A percentile compares a stretch with the other conserved stretches of the same genome.
phyloP scores from a whole-genome alignment of 1,139 yeast species.

The Taphrina deformans region DNA sequence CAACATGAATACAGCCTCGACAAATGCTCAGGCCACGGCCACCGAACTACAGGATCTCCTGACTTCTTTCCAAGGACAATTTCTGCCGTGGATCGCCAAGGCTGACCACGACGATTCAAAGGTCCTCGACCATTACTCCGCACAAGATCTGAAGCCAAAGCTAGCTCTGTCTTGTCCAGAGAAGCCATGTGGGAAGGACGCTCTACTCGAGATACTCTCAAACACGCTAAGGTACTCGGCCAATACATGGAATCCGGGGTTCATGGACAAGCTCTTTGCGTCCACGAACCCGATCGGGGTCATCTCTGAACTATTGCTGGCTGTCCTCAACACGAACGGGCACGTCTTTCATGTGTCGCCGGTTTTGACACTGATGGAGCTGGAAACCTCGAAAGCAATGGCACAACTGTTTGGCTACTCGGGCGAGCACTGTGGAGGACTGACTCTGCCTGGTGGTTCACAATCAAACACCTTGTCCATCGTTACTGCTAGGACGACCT shows the following conservation, averaged over 20 bases:
- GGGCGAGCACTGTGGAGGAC: slow-evolving; percentile 66
- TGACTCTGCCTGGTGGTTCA: slow-evolving; percentile 85
- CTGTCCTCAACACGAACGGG: slow-evolving; percentile 75
- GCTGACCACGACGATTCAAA: slow-evolving; percentile 17
- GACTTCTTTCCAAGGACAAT: slow-evolving; percentile 10
- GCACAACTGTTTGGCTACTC: slow-evolving; percentile 65
- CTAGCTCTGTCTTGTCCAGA: slow-evolving; percentile 34
- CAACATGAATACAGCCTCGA: slow-evolving; percentile 22
- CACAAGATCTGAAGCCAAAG: slow-evolving; percentile 11
- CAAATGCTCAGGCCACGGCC: slow-evolving; percentile 4
- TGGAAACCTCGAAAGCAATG: slow-evolving; percentile 64
- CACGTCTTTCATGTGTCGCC: slow-evolving; percentile 70
- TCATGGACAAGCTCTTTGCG: slow-evolving; percentile 80
- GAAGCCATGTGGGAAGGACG: slow-evolving; percentile 41
- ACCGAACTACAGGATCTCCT: slow-evolving; percentile 22
- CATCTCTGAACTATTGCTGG: slow-evolving; percentile 66
- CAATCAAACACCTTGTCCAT: slow-evolving; percentile 81
- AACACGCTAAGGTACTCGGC: slow-evolving; percentile 66
- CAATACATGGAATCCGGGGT: slow-evolving; percentile 85
- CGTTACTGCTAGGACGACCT: slow-evolving; percentile 70
- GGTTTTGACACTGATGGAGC: slow-evolving; percentile 72
- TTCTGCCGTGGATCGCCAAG: slow-evolving; percentile 30
- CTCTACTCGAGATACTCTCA: slow-evolving; percentile 57
- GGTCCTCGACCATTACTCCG: slow-evolving; percentile 28
- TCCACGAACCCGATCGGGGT: slow-evolving; percentile 83